Percentiles rank a stretch among this genome's conserved stretches.
Evolutionary conservation across 805 yeast genomes (phyloP).

Genomic region (Wickerhamiella musiphila): DNA sequence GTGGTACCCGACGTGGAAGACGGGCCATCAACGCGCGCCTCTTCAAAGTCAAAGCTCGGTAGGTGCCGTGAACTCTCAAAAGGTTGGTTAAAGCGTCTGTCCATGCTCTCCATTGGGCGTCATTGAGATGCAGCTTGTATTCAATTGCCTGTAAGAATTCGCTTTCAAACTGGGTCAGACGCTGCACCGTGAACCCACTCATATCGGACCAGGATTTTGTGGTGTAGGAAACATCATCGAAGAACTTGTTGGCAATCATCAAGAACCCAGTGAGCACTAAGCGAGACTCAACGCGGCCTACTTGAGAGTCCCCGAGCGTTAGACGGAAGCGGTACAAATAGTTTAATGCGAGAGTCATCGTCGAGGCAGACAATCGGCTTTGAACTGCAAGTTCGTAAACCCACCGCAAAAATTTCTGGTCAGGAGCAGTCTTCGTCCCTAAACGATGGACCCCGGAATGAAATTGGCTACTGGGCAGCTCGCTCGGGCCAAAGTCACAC

Average conservation of each 20-base stretch:
- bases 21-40: neutral
- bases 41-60: neutral
- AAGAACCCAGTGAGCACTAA: slow-evolving; percentile 39
- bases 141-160: slow-evolving; percentile 43
- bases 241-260: slow-evolving; percentile 73
- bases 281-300: slow-evolving; percentile 21
- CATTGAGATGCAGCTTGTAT: slow-evolving; percentile 34
- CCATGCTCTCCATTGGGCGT: slow-evolving; percentile 18
- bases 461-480: neutral
- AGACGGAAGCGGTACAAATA: slow-evolving; percentile 19
- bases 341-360: slow-evolving; percentile 19
- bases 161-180: slow-evolving; percentile 48
- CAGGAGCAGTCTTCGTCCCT: slow-evolving; percentile 8
- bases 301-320: slow-evolving; percentile 10
- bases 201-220: slow-evolving; percentile 87
- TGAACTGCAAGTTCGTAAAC: slow-evolving; percentile 16
- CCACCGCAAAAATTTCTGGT: slow-evolving; percentile 17
- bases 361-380: slow-evolving; percentile 19
- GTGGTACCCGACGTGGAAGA: no score
- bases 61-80: slow-evolving; percentile 1
- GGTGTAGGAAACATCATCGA: slow-evolving; percentile 86
- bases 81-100: slow-evolving; percentile 2
- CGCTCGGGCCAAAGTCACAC: no score
- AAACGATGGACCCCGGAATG: slow-evolving; percentile 4
- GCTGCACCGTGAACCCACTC: slow-evolving; percentile 43